A percentile compares a stretch with the other conserved stretches of the same genome.
Conservation (phyloP, 2,329 filamentous ascomycete species). For the Annulohypoxylon truncatum region DNA sequence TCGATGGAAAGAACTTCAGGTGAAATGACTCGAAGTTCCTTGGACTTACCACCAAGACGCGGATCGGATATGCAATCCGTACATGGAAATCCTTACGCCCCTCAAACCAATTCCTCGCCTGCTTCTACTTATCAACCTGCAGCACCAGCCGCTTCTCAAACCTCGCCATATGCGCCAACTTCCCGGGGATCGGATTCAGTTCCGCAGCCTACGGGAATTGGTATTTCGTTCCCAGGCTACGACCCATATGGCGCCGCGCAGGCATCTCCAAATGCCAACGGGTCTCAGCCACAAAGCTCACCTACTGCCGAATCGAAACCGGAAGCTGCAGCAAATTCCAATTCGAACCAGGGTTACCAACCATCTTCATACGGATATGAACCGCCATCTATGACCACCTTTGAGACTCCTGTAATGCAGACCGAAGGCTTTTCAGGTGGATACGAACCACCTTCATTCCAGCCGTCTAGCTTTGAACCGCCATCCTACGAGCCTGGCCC, state of each 20-base stretch:
- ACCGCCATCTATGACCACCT: slow-evolving; percentile 56
- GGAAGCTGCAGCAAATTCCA: slow-evolving; percentile 25
- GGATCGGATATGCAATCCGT: slow-evolving; percentile 54
- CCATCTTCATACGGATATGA: slow-evolving; percentile 64
- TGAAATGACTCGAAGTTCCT: slow-evolving; percentile 55
- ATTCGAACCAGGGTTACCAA: slow-evolving; percentile 54
- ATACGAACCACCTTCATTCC: slow-evolving; percentile 72
- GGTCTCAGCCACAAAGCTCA: slow-evolving; percentile 23
- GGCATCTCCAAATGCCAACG: slow-evolving; percentile 24
- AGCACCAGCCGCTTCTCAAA: slow-evolving; percentile 34
- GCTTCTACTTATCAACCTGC: slow-evolving; percentile 50
- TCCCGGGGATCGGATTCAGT: slow-evolving; percentile 37
- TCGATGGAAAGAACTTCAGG: slow-evolving; percentile 60
- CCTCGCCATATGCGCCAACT: slow-evolving; percentile 42
- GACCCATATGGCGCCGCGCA: slow-evolving; percentile 42
- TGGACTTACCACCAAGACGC: slow-evolving; percentile 55
- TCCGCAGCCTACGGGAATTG: slow-evolving; percentile 28
- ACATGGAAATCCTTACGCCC: slow-evolving; percentile 51
- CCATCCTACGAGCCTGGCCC: slow-evolving; percentile 67
- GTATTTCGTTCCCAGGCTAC: slow-evolving; percentile 47
- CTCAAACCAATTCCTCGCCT: slow-evolving; percentile 47
- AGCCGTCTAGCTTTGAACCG: slow-evolving; percentile 69
- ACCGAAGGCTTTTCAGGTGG: slow-evolving; percentile 51
- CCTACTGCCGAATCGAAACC: slow-evolving; percentile 30
- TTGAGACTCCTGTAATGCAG: slow-evolving; percentile 47